Percentiles rank a stretch among this genome's conserved stretches.
Conservation (phyloP, 2,329 filamentous ascomycete species). For the Penicillium sp. region DNA sequence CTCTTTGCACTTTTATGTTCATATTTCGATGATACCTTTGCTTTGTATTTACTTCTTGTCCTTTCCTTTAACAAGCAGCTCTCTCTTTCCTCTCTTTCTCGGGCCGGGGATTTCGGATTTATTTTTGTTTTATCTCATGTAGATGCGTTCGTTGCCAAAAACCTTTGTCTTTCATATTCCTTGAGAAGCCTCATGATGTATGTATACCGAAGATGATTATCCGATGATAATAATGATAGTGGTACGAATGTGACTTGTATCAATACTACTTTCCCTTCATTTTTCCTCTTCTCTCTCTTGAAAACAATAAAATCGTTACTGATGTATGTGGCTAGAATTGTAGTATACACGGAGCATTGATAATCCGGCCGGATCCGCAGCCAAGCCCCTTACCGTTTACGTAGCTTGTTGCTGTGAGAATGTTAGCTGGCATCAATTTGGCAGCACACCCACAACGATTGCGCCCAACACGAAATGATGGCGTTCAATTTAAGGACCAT, state of each 20-base stretch:
- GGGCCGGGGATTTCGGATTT: neutral
- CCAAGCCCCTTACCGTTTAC: slow-evolving; percentile 19
- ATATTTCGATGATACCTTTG: slow-evolving; percentile 10
- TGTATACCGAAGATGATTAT: neutral
- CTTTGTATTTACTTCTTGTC: slow-evolving; percentile 1
- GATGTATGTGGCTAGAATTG: too few relatives aligned
- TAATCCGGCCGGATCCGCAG: slow-evolving; percentile 19
- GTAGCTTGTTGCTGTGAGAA: slow-evolving; percentile 7
- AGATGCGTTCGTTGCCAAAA: neutral
- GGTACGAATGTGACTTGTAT: neutral
- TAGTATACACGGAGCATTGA: slow-evolving; percentile 25
- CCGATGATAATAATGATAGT: slow-evolving; percentile 4
- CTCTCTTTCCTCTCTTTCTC: too few relatives aligned
- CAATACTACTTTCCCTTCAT: neutral
- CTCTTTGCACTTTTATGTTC: neutral
- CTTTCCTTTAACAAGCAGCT: neutral
- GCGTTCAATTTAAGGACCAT: slow-evolving; percentile 28
- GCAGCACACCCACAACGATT: neutral
- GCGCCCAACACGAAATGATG: slow-evolving; percentile 22
- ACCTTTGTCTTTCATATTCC: neutral
- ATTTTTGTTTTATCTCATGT: neutral
- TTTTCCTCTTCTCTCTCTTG: neutral
- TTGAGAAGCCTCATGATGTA: neutral
- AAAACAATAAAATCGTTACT: neutral
- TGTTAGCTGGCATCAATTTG: slow-evolving; percentile 14